Conservation (phyloP, 2,329 filamentous ascomycete genomes). For the Dryadomyces sulphureus region DNA sequence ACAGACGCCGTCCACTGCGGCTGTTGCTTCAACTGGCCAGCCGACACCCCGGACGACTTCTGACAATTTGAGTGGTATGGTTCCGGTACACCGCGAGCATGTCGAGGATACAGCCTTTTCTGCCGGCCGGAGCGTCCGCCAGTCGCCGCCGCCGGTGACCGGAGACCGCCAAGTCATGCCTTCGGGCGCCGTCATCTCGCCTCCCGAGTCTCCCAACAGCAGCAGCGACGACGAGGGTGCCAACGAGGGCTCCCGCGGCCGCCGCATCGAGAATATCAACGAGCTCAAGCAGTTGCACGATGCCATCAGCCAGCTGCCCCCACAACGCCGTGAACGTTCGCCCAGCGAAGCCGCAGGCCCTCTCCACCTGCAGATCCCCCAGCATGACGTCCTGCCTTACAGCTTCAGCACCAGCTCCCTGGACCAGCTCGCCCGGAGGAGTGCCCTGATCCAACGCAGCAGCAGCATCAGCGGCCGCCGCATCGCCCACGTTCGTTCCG, state of each 20-base stretch:
- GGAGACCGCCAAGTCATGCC: slow-evolving; percentile 55
- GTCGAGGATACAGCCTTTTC: slow-evolving; percentile 6
- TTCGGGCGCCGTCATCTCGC: slow-evolving; percentile 73
- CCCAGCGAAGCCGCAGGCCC: slow-evolving; percentile 26
- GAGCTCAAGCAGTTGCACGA: slow-evolving; percentile 65
- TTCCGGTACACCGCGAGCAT: slow-evolving; percentile 18
- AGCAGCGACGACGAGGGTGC: slow-evolving; percentile 77
- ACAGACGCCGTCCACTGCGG: slow-evolving; percentile 35
- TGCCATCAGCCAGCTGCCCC: slow-evolving; percentile 66
- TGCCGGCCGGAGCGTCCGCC: slow-evolving; percentile 47
- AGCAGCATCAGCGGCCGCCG: slow-evolving; percentile 31
- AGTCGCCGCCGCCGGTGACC: slow-evolving; percentile 71
- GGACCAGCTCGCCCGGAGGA: slow-evolving; percentile 21
- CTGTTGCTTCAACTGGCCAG: slow-evolving; percentile 20
- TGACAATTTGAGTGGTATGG: slow-evolving; percentile 32
- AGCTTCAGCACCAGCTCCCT: slow-evolving; percentile 33
- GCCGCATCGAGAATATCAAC: slow-evolving; percentile 33
- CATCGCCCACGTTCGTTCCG: slow-evolving; percentile 36
- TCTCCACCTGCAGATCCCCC: slow-evolving; percentile 21
- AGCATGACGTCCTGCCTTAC: slow-evolving; percentile 24
- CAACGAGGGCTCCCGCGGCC: slow-evolving; percentile 19
- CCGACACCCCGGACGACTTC: slow-evolving; percentile 34
- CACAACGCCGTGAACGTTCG: slow-evolving; percentile 46
- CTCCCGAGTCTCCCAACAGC: slow-evolving; percentile 68
- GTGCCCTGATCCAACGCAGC: slow-evolving; percentile 24